Base-by-base conservation (phyloP, 495 filamentous ascomycete genomes). In the Apiosordaria backusii region DNA sequence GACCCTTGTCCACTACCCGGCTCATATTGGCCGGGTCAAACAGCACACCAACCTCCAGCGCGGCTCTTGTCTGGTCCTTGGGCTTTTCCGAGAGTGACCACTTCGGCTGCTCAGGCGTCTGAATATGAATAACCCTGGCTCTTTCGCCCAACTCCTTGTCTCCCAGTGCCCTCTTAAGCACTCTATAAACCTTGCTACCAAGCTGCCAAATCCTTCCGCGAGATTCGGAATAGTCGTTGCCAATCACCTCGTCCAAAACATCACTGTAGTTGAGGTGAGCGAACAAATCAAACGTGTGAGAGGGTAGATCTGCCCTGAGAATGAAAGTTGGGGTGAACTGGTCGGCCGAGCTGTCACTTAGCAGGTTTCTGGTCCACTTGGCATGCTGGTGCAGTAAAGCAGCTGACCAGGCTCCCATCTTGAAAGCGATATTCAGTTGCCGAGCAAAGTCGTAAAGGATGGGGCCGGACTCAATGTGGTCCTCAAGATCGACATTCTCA, bases 401-500 rank as follows among this genome's bases (percentile, higher is more conserved):
- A 71, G 96, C 96, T 9, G 92, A 94, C 90, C 90, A 97, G 35
- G 84, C 75, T 0, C 87, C 89, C 92, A 97, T 96, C 72, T 97
- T 97, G 79, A 89, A 98, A 18, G 97, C 81, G 50, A 98, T 66
- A 71, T 99, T 98, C 66, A 93, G 75, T 13, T 86, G 84, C 63
- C 90, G 84, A 27, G 80, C 80, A 2, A 87, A 86, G 75, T 98
- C 96, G 72, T 85, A 89, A 29, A 92, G 57, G 73, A 87, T 63
- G 45, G 74, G 74, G 63, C 81, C 67, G 67, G 68, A 65, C 65
- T 83, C 72, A 45, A 69, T 67, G 9, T 75, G 65, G 9, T 67
- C 70, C 16, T 80, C 82, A n/a, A 70, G 9, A 53, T 79, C 74
- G 25, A 62, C 4, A 2, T 58, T 60, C 6, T 63, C 70, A 23